Conservation (phyloP, 2,329 filamentous ascomycete genomes). For the Chalaropsis thielavioides region DNA sequence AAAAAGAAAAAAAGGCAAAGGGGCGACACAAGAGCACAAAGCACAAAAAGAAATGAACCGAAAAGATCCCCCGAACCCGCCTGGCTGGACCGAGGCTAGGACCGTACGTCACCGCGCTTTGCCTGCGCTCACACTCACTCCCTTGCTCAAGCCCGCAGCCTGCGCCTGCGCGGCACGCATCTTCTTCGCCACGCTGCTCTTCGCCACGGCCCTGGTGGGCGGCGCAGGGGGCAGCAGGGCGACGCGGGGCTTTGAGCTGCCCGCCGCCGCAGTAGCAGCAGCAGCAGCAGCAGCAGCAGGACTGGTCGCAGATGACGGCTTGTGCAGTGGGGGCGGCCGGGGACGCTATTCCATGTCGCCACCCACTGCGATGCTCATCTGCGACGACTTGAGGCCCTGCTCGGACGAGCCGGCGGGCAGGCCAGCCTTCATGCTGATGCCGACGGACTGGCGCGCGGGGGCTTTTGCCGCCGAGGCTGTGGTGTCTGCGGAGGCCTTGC, state of each 20-base stretch:
- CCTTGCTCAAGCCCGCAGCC: neutral
- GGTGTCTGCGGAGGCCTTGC: neutral
- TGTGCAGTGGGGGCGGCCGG: constrained; percentile 7
- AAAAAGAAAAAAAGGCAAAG: neutral
- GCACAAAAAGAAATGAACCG: neutral
- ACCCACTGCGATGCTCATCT: constrained; percentile 17
- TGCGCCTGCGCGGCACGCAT: neutral
- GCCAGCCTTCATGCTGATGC: constrained; percentile 12
- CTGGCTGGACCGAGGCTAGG: no score
- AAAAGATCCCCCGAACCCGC: neutral
- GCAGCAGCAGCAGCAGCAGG: neutral
- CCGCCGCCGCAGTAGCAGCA: no score
- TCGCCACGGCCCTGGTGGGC: neutral
- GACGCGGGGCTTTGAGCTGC: neutral
- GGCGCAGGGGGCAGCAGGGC: neutral
- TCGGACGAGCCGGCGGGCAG: constrained; percentile 10
- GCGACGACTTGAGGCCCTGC: constrained; percentile 11
- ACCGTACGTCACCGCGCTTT: neutral
- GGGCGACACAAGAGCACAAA: neutral
- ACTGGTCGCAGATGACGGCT: neutral
- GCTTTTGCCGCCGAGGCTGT: neutral
- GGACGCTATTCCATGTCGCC: constrained; percentile 16
- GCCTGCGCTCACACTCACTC: neutral
- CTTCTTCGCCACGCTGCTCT: neutral
- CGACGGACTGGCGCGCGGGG: constrained; percentile 15